phyloP scores from a whole-genome alignment of 345 rosid species.

The Kandelia obovata region DNA sequence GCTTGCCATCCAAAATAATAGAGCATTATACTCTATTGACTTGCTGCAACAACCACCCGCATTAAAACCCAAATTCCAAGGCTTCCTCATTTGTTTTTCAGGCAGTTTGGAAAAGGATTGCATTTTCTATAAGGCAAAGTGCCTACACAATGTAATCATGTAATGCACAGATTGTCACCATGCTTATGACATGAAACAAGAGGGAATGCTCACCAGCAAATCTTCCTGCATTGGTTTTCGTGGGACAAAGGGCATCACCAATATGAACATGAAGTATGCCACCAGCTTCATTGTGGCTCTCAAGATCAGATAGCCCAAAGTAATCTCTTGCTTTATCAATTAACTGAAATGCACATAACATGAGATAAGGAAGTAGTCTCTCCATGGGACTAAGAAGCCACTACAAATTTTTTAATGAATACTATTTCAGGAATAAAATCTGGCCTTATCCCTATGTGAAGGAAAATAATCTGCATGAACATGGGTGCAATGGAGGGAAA shows the following conservation, averaged over 20 bases:
- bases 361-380: neutral
- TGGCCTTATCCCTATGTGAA: neutral
- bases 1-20: too few species aligned
- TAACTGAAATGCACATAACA: conserved; percentile 41
- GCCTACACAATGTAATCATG: neutral
- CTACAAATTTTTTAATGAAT: neutral
- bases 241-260: conserved; percentile 57
- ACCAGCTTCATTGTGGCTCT: conserved; percentile 45
- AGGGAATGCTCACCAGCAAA: conserved; percentile 56
- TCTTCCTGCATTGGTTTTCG: conserved; percentile 29
- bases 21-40: too few species aligned
- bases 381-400: neutral
- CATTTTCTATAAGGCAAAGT: neutral
- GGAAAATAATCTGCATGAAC: conserved; percentile 1
- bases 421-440: neutral
- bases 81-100: neutral
- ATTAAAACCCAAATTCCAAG: neutral
- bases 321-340: conserved; percentile 61
- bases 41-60: neutral
- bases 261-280: conserved; percentile 54
- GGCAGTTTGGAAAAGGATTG: neutral
- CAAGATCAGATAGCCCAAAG: conserved; percentile 66
- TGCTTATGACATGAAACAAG: neutral
- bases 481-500: neutral
- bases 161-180: neutral